phyloP scores from a whole-genome alignment of 495 filamentous ascomycete genomes.

The Gamarada debralockiae region DNA sequence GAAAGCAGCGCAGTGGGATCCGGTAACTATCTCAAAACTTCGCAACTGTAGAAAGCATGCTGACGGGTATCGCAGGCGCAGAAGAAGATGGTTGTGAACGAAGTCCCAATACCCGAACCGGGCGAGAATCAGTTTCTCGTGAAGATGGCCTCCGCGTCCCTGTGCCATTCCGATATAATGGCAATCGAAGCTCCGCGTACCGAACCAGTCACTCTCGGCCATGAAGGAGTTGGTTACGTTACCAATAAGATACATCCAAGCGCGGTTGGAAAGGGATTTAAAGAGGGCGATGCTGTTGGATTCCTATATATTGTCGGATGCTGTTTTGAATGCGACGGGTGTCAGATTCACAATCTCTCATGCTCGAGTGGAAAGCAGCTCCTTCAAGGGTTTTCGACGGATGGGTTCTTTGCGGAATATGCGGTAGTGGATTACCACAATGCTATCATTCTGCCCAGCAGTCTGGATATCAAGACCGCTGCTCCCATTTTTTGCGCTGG shows the following conservation, averaged over 20 bases:
- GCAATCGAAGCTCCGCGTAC: constrained; percentile 17
- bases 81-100: constrained; percentile 19
- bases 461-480: constrained; percentile 27
- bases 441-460: constrained; percentile 29
- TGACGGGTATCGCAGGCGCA: background rate
- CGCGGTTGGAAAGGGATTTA: constrained; percentile 34
- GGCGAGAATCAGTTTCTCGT: constrained; percentile 31
- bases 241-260: constrained; percentile 28
- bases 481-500: constrained; percentile 37
- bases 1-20: constrained; percentile 5
- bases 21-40: background rate
- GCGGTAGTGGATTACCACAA: constrained; percentile 35
- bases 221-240: constrained; percentile 36
- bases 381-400: constrained; percentile 33
- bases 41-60: background rate
- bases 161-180: constrained; percentile 35
- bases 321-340: constrained; percentile 37
- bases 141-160: constrained; percentile 33
- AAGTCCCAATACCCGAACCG: constrained; percentile 33
- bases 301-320: constrained; percentile 34
- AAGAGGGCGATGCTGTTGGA: constrained; percentile 32
- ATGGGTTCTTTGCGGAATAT: constrained; percentile 37
- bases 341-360: constrained; percentile 33
- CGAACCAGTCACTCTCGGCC: constrained; percentile 30
- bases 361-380: constrained; percentile 31